Conservation (phyloP, 2,329 filamentous ascomycete genomes). For the Sordariomycetes sp. region DNA sequence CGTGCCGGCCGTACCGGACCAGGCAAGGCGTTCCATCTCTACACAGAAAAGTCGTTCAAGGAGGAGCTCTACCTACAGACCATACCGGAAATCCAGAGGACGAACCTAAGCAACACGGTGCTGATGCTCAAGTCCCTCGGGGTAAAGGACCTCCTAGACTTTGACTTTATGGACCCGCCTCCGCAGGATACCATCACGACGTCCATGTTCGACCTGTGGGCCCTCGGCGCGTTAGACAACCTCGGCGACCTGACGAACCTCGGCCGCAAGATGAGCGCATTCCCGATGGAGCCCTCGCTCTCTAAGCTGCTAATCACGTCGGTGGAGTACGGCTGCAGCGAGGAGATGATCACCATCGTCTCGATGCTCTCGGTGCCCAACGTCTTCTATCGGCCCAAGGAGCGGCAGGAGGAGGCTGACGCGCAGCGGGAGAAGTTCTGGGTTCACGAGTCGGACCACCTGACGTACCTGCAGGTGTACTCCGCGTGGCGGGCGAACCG, state of each 20-base stretch:
- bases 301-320: slow-evolving; percentile 91
- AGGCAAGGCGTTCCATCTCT: slow-evolving; percentile 88
- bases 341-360: slow-evolving; percentile 97
- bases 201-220: slow-evolving; percentile 95
- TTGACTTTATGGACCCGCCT: slow-evolving; percentile 98
- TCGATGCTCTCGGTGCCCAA: slow-evolving; percentile 95
- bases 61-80: slow-evolving; percentile 95
- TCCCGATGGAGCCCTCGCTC: slow-evolving; percentile 94
- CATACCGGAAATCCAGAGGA: slow-evolving; percentile 94
- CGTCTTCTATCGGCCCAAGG: slow-evolving; percentile 94
- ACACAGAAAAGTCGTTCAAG: slow-evolving; percentile 86
- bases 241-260: slow-evolving; percentile 81
- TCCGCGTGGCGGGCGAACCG: slow-evolving; percentile 90
- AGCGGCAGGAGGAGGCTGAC: slow-evolving; percentile 92
- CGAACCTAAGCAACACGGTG: slow-evolving; percentile 90
- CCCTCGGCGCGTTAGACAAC: slow-evolving; percentile 84
- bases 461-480: slow-evolving; percentile 92
- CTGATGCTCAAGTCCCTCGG: slow-evolving; percentile 88
- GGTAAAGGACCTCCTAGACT: slow-evolving; percentile 86
- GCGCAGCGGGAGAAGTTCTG: slow-evolving; percentile 95
- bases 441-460: slow-evolving; percentile 91
- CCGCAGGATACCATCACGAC: slow-evolving; percentile 97
- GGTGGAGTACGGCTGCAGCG: slow-evolving; percentile 80
- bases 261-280: slow-evolving; percentile 87
- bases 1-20: slow-evolving; percentile 90